phyloP scores from a whole-genome alignment of 148 eudicot genomes.

The Camellia lanceoleosa region DNA sequence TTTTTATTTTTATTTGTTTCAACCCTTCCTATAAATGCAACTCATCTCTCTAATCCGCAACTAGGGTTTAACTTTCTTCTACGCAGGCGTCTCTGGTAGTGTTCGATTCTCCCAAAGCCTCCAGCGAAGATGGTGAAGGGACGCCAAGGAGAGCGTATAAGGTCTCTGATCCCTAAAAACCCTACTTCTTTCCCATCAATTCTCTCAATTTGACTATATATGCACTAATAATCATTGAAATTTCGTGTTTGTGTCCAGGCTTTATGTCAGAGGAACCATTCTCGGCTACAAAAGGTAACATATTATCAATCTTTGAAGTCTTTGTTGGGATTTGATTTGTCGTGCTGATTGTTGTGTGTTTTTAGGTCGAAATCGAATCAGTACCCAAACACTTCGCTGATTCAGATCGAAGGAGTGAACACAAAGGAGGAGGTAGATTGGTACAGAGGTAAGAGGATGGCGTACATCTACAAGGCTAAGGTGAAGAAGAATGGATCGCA shows the following conservation, averaged over 20 bases:
- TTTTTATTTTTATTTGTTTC: background rate
- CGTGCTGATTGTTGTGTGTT: background rate
- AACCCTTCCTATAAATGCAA: background rate
- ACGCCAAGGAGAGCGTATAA: slow-evolving; percentile 83
- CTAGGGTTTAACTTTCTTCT: slow-evolving; percentile 12
- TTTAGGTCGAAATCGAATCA: slow-evolving; percentile 85
- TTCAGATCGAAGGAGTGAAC: slow-evolving; percentile 85
- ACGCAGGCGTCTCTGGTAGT: slow-evolving; percentile 3
- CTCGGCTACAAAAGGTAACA: slow-evolving; percentile 75
- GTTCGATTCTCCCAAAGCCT: background rate
- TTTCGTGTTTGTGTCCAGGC: slow-evolving; percentile 24
- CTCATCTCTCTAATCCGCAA: background rate
- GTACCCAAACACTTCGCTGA: slow-evolving; percentile 73
- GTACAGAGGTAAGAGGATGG: slow-evolving; percentile 75
- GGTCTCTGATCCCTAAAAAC: slow-evolving; percentile 22
- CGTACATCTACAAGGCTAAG: slow-evolving; percentile 80
- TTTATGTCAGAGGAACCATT: slow-evolving; percentile 58
- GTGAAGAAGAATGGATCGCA: slow-evolving; percentile 65
- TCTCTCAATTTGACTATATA: background rate
- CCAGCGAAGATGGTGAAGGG: slow-evolving; percentile 70
- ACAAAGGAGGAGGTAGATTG: slow-evolving; percentile 76
- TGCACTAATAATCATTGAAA: background rate
- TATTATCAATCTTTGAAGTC: background rate
- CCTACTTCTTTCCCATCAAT: background rate
- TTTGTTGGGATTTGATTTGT: background rate